Evolutionary conservation across 2,329 filamentous ascomycete genomes (phyloP).

Genomic region (Amesomyces nigricolor): DNA sequence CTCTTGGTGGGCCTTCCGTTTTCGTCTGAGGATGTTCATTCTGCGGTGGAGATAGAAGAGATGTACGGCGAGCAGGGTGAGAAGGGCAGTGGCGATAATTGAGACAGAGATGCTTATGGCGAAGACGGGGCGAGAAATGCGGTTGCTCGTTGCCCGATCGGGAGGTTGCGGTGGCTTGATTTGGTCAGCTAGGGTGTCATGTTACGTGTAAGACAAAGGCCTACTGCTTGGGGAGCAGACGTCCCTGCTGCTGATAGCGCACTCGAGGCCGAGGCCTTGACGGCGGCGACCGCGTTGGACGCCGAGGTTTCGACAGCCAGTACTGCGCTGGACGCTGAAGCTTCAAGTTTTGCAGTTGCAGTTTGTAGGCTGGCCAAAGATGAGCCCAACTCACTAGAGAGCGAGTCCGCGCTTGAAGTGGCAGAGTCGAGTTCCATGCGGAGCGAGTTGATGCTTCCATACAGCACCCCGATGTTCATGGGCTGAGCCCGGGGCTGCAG

Average conservation of each 20-base stretch:
- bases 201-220: neutral
- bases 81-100: slow-evolving; percentile 32
- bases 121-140: slow-evolving; percentile 29
- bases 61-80: slow-evolving; percentile 31
- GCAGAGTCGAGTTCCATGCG: slow-evolving; percentile 15
- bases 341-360: slow-evolving; percentile 10
- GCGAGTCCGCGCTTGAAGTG: slow-evolving; percentile 6
- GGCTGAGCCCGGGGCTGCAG: neutral
- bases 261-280: slow-evolving; percentile 14
- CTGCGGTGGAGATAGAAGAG: slow-evolving; percentile 20
- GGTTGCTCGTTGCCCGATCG: neutral
- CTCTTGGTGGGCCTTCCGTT: slow-evolving; percentile 17
- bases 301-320: slow-evolving; percentile 12
- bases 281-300: slow-evolving; percentile 13
- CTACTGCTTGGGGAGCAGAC: slow-evolving; percentile 7
- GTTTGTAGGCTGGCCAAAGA: slow-evolving; percentile 16
- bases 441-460: slow-evolving; percentile 13
- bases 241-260: slow-evolving; percentile 9
- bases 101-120: slow-evolving; percentile 32
- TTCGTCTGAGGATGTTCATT: slow-evolving; percentile 6
- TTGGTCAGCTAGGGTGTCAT: neutral
- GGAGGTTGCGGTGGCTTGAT: neutral
- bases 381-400: slow-evolving; percentile 12
- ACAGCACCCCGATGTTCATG: slow-evolving; percentile 4
- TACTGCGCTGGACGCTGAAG: slow-evolving; percentile 14